Conservation (phyloP, 148 eudicot species). For the Dysphania ambrosioides region DNA sequence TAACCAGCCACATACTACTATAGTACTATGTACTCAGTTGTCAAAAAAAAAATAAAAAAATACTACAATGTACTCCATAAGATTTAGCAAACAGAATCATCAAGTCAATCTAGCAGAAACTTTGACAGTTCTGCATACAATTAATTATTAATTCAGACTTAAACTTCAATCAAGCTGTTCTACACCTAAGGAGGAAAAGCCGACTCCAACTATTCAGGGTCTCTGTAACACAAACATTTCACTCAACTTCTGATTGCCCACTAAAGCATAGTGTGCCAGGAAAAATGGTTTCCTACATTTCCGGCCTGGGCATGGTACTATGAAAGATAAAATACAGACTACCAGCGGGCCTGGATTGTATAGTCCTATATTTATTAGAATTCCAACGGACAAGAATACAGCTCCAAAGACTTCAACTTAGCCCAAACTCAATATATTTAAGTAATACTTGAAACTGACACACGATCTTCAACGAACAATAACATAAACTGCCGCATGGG, state of each 20-base stretch:
- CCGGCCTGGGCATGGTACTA: constrained; percentile 1
- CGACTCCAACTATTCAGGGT: background rate
- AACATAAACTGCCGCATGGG: background rate
- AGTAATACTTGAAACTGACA: background rate
- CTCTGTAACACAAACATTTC: background rate
- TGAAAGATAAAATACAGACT: background rate
- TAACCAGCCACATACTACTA: background rate
- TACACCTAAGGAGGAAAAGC: background rate
- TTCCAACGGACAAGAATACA: background rate
- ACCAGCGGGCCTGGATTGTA: background rate
- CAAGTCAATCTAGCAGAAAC: background rate
- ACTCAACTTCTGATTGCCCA: background rate
- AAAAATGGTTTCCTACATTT: background rate
- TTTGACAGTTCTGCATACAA: background rate
- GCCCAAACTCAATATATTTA: background rate
- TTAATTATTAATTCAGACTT: background rate
- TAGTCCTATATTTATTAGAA: background rate
- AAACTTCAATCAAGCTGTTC: background rate
- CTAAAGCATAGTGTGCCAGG: background rate
- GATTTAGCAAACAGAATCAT: background rate
- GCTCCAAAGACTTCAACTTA: background rate
- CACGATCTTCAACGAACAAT: background rate
- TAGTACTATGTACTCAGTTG: too few relatives aligned
- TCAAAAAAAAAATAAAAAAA: too few relatives aligned
- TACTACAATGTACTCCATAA: too few relatives aligned